Evolutionary conservation across 306 rosid species (phyloP).

Genomic region (Prunus dulcis): DNA sequence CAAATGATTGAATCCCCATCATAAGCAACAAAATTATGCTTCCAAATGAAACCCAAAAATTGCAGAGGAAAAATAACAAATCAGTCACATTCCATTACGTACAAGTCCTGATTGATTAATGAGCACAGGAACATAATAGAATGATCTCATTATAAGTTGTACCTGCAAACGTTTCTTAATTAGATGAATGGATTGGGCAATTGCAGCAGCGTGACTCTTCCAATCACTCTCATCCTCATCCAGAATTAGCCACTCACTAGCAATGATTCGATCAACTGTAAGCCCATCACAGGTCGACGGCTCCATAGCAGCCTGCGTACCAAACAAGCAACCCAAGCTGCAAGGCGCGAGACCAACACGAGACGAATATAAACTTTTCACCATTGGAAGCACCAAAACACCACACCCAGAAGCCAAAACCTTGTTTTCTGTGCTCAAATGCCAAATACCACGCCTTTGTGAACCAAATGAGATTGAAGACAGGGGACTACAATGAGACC

Average conservation of each 20-base stretch:
- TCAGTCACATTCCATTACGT: neutral
- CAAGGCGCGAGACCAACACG: slow-evolving; percentile 13
- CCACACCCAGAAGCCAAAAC: neutral
- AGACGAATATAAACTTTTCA: neutral
- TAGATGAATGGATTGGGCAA: slow-evolving; percentile 76
- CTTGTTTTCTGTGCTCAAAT: neutral
- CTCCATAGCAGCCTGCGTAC: slow-evolving; percentile 43
- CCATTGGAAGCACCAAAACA: slow-evolving; percentile 14
- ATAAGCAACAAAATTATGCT: neutral
- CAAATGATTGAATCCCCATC: neutral
- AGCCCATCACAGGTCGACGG: slow-evolving; percentile 77
- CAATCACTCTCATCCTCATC: slow-evolving; percentile 71
- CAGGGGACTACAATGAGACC: neutral
- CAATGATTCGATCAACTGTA: slow-evolving; percentile 60
- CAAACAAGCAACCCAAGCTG: slow-evolving; percentile 34
- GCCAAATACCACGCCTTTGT: neutral
- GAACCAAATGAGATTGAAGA: neutral
- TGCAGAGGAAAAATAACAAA: neutral
- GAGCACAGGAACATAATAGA: neutral
- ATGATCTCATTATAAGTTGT: neutral
- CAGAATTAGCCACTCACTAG: slow-evolving; percentile 59
- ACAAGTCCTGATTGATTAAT: neutral
- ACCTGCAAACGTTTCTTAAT: slow-evolving; percentile 90
- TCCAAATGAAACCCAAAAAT: neutral
- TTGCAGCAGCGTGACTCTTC: slow-evolving; percentile 86